A percentile compares a stretch with the other conserved stretches of the same genome.
Evolutionary conservation across 2,329 filamentous ascomycete species (phyloP).

Genomic region (Didymella segeticola): DNA sequence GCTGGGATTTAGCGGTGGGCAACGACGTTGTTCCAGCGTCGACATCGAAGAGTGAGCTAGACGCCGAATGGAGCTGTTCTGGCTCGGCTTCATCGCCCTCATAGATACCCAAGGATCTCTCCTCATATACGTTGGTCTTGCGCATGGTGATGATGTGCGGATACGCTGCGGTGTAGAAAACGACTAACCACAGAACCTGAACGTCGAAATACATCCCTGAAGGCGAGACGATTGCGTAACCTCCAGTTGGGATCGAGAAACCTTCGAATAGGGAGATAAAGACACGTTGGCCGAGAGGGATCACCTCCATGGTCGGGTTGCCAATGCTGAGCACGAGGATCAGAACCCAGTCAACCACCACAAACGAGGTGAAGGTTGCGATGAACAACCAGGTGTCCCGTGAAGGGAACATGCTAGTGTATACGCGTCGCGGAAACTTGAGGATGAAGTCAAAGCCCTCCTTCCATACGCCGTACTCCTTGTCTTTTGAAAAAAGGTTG

Average conservation of each 20-base stretch:
- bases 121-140: constrained; percentile 31
- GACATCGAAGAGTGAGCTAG: constrained; percentile 29
- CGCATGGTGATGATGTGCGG: constrained; percentile 34
- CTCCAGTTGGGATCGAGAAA: constrained; percentile 32
- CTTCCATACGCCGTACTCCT: constrained; percentile 33
- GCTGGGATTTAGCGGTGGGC: constrained; percentile 10
- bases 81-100: constrained; percentile 28
- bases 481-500: constrained; percentile 23
- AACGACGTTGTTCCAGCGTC: constrained; percentile 20
- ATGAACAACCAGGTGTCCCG: constrained; percentile 30
- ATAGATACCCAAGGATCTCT: constrained; percentile 28
- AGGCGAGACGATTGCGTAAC: constrained; percentile 30
- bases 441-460: constrained; percentile 32
- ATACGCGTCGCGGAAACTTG: constrained; percentile 26
- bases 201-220: constrained; percentile 31
- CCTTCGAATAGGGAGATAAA: constrained; percentile 33
- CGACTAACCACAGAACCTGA: constrained; percentile 30
- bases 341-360: constrained; percentile 28
- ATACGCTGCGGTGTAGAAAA: constrained; percentile 31
- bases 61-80: constrained; percentile 31
- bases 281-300: constrained; percentile 27
- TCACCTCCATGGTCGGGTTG: constrained; percentile 30
- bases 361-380: constrained; percentile 27
- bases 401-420: constrained; percentile 32
- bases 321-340: constrained; percentile 30